A percentile compares a stretch with the other conserved stretches of the same genome.
phyloP scores from a whole-genome alignment of 164 flowering plant genomes.

The Stephania yunnanensis region DNA sequence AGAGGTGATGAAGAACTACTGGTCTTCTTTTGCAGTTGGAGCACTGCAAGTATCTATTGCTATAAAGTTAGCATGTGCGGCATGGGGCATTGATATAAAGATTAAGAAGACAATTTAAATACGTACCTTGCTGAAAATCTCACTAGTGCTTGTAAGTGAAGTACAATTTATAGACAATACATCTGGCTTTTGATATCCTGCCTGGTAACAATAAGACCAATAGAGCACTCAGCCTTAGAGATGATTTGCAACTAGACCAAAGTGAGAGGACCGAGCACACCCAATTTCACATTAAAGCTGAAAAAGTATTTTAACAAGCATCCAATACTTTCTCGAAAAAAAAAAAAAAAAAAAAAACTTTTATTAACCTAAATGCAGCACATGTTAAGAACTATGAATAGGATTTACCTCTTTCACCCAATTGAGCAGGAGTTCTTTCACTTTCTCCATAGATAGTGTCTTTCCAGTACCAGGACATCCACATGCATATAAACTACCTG shows the following conservation, averaged over 20 bases:
- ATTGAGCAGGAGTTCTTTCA: slow-evolving; percentile 41
- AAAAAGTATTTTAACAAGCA: neutral
- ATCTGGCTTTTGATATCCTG: slow-evolving; percentile 46
- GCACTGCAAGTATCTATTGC: slow-evolving; percentile 48
- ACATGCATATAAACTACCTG: slow-evolving; percentile 76
- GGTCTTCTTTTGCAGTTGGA: slow-evolving; percentile 32
- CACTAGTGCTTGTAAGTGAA: slow-evolving; percentile 51
- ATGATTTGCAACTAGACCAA: neutral
- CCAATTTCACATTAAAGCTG: neutral
- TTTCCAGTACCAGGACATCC: slow-evolving; percentile 91
- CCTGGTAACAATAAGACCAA: slow-evolving; percentile 34
- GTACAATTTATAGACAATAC: slow-evolving; percentile 64
- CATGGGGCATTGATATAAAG: neutral
- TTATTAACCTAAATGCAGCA: no score
- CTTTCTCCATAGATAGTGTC: slow-evolving; percentile 70
- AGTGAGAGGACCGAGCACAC: neutral
- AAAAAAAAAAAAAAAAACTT: no score
- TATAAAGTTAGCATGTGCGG: slow-evolving; percentile 7
- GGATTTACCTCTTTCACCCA: slow-evolving; percentile 64
- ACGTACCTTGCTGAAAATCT: slow-evolving; percentile 78
- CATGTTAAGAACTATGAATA: no score
- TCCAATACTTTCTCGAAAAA: no score
- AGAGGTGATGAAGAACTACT: slow-evolving; percentile 39
- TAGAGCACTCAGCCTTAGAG: neutral
- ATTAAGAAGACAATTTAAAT: neutral